Percentiles rank a stretch among this genome's conserved stretches.
phyloP scores from a whole-genome alignment of 2,329 filamentous ascomycete species.

The Ophiognomonia clavigignenti-juglandacearum region DNA sequence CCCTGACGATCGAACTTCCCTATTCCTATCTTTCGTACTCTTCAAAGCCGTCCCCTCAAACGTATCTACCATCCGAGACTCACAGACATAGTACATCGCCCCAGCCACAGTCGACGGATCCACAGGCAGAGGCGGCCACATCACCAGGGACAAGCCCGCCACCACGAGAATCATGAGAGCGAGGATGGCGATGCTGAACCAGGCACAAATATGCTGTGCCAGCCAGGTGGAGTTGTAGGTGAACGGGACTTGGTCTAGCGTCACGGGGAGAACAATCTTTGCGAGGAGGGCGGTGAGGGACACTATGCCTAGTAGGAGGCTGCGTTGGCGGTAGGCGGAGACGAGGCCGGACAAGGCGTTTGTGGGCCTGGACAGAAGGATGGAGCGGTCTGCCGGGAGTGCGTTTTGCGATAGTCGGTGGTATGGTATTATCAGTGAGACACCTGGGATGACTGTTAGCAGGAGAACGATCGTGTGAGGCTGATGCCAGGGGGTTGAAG shows the following conservation, averaged over 20 bases:
- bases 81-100: conserved; percentile 29
- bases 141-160: conserved; percentile 26
- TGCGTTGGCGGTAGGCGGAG: conserved; percentile 26
- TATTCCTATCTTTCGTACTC: not conserved
- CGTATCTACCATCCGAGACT: conserved; percentile 23
- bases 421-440: conserved; percentile 31
- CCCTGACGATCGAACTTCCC: not conserved
- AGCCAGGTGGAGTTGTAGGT: conserved; percentile 29
- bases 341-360: conserved; percentile 28
- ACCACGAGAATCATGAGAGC: conserved; percentile 31
- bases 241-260: conserved; percentile 33
- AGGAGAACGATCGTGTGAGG: too few relatives aligned
- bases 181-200: conserved; percentile 28
- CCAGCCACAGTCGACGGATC: conserved; percentile 30
- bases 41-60: not conserved
- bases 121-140: conserved; percentile 30
- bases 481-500: not conserved
- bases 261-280: conserved; percentile 30
- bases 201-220: conserved; percentile 27
- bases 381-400: conserved; percentile 24
- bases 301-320: conserved; percentile 28
- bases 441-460: conserved; percentile 20
- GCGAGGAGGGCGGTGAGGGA: conserved; percentile 28
- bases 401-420: conserved; percentile 25
- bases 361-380: conserved; percentile 27